These are phyloP conservation scores for Alternaria triticina DNA, from an alignment of 2,329 filamentous ascomycete genomes.

Conservation along the genomic window DNA sequence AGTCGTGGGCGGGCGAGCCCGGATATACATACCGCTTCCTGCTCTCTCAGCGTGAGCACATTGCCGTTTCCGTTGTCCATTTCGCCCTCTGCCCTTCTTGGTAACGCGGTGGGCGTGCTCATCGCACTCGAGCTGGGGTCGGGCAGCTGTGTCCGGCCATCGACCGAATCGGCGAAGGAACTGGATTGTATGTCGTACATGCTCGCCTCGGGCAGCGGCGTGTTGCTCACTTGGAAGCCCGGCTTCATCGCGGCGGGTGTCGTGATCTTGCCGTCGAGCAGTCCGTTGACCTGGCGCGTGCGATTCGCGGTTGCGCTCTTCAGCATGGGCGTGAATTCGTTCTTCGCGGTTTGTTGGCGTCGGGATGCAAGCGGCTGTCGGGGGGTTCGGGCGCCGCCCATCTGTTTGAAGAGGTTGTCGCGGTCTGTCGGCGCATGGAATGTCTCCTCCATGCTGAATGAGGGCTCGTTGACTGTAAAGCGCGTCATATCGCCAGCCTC, in stretches of 20 bases:
- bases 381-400: conserved; percentile 74
- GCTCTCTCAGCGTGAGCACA: conserved; percentile 87
- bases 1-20: background rate
- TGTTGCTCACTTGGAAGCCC: conserved; percentile 70
- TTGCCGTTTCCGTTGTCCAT: conserved; percentile 83
- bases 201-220: conserved; percentile 79
- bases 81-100: conserved; percentile 68
- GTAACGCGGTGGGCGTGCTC: conserved; percentile 79
- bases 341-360: conserved; percentile 63
- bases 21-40: conserved; percentile 73
- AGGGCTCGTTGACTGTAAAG: conserved; percentile 69
- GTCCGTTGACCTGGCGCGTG: conserved; percentile 50
- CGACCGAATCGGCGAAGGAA: conserved; percentile 61
- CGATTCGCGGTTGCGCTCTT: conserved; percentile 80
- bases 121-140: conserved; percentile 78
- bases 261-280: conserved; percentile 41
- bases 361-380: conserved; percentile 68
- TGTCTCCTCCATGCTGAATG: conserved; percentile 85
- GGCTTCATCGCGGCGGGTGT: conserved; percentile 73
- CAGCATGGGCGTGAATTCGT: conserved; percentile 93
- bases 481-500: conserved; percentile 85
- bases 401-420: conserved; percentile 75
- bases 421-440: conserved; percentile 77
- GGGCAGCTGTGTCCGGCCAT: conserved; percentile 75
- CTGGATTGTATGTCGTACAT: conserved; percentile 56